Percentiles rank a stretch among this genome's conserved stretches.
Conservation (phyloP, 1,284 basidiomycete species). For the Fomitiporia mediterranea region DNA sequence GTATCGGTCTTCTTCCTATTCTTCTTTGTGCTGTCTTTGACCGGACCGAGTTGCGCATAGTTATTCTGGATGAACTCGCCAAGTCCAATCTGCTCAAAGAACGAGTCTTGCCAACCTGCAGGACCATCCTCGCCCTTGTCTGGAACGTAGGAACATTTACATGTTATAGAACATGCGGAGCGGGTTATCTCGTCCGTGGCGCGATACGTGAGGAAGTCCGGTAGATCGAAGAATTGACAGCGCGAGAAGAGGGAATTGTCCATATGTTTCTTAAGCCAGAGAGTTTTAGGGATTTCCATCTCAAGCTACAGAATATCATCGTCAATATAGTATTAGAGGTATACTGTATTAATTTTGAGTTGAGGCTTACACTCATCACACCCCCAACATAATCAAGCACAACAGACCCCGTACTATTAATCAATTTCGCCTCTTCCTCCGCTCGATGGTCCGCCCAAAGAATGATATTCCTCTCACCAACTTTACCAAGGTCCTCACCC, state of each 20-base stretch:
- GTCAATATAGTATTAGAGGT: background rate
- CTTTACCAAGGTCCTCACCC: constrained; percentile 55
- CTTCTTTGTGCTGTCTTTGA: constrained; percentile 25
- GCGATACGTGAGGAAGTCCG: constrained; percentile 93
- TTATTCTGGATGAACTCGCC: constrained; percentile 60
- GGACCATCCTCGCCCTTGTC: constrained; percentile 39
- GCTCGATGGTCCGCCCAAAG: constrained; percentile 96
- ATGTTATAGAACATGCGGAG: constrained; percentile 91
- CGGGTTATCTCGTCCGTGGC: constrained; percentile 76
- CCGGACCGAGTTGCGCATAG: constrained; percentile 80
- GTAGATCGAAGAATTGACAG: constrained; percentile 95
- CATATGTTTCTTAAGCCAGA: constrained; percentile 96
- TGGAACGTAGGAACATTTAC: constrained; percentile 97
- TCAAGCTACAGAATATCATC: constrained; percentile 66
- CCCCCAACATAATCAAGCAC: constrained; percentile 96
- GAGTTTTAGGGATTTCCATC: constrained; percentile 95
- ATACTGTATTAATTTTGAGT: background rate
- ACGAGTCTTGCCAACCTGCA: constrained; percentile 83
- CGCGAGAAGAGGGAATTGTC: constrained; percentile 63
- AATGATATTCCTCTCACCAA: constrained; percentile 78
- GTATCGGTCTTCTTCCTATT: constrained; percentile 38
- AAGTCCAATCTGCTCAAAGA: constrained; percentile 82
- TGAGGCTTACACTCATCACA: constrained; percentile 80
- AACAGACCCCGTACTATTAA: constrained; percentile 81
- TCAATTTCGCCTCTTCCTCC: constrained; percentile 83